Evolutionary conservation across 495 filamentous ascomycete species (phyloP).

Genomic region (Beverwykella pulmonaria): DNA sequence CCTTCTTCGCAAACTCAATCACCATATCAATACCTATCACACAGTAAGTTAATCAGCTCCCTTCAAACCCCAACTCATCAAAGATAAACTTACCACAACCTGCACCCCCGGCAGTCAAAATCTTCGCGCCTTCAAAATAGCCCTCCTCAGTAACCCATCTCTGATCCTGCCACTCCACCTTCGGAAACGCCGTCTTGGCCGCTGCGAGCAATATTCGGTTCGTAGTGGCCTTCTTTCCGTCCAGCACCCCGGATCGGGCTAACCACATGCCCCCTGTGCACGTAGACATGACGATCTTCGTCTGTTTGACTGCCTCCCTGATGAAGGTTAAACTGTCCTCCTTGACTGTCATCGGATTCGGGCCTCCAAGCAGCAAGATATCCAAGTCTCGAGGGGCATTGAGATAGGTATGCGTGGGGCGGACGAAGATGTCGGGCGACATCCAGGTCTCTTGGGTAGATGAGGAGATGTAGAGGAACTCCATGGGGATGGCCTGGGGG

Average conservation of each 20-base stretch:
- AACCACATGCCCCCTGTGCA: conserved; percentile 38
- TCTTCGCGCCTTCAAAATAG: conserved; percentile 24
- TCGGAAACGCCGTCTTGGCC: conserved; percentile 24
- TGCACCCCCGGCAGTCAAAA: conserved; percentile 35
- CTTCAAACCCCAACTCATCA: background rate
- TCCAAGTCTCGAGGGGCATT: conserved; percentile 28
- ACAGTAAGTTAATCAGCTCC: background rate
- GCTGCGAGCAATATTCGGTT: conserved; percentile 24
- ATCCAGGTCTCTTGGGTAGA: conserved; percentile 17
- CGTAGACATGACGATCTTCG: conserved; percentile 30
- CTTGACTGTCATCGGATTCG: conserved; percentile 20
- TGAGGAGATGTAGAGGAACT: conserved; percentile 37
- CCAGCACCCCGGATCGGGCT: conserved; percentile 23
- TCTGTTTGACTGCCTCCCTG: conserved; percentile 30
- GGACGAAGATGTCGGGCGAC: conserved; percentile 19
- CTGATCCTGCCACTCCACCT: conserved; percentile 36
- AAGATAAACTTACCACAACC: conserved; percentile 37
- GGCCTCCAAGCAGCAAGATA: conserved; percentile 26
- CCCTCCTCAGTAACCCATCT: conserved; percentile 35
- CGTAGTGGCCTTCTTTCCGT: conserved; percentile 38
- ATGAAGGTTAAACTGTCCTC: conserved; percentile 30
- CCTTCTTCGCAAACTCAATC: conserved; percentile 3
- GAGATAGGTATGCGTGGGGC: conserved; percentile 34
- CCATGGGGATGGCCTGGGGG: conserved; percentile 18
- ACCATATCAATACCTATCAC: conserved; percentile 28